phyloP scores from a whole-genome alignment of 2,329 filamentous ascomycete genomes.

The Pseudofabraea citricarpa region DNA sequence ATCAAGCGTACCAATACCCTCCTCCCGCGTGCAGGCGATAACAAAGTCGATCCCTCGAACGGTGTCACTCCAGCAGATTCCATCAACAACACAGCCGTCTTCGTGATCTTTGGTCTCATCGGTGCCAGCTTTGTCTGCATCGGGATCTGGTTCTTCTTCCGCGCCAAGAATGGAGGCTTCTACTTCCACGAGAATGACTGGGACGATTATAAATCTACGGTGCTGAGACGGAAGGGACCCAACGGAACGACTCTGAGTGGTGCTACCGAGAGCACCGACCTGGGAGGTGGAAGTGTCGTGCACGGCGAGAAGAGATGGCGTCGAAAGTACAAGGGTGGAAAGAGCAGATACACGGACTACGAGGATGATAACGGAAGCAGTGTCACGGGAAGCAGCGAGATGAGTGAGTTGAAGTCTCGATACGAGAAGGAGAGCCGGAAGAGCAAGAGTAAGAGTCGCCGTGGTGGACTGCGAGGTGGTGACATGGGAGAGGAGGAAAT shows the following conservation, averaged over 20 bases:
- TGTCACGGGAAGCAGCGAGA: constrained; percentile 15
- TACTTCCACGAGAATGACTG: constrained; percentile 81
- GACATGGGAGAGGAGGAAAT: constrained; percentile 26
- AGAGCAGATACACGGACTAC: constrained; percentile 27
- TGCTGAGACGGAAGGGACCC: constrained; percentile 80
- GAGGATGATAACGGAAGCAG: constrained; percentile 20
- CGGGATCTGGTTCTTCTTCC: constrained; percentile 97
- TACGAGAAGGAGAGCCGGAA: constrained; percentile 19
- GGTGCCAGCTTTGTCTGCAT: constrained; percentile 69
- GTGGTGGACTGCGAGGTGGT: constrained; percentile 7
- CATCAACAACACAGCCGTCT: constrained; percentile 61
- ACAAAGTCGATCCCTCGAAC: constrained; percentile 34
- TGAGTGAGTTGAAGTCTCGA: constrained; percentile 22
- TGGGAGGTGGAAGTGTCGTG: constrained; percentile 82
- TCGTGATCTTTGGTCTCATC: constrained; percentile 81
- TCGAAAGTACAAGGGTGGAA: constrained; percentile 29
- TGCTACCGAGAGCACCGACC: constrained; percentile 73
- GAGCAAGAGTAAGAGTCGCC: constrained; percentile 9
- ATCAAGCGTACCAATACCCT: constrained; percentile 7
- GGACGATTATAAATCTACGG: constrained; percentile 98
- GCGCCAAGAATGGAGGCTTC: constrained; percentile 95
- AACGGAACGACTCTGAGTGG: constrained; percentile 83
- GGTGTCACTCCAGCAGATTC: constrained; percentile 50
- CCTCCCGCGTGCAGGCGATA: constrained; percentile 11
- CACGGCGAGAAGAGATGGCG: constrained; percentile 57